Conservation (phyloP, 352 stramenopile genomes). For the Globisporangium paroecandrum region DNA sequence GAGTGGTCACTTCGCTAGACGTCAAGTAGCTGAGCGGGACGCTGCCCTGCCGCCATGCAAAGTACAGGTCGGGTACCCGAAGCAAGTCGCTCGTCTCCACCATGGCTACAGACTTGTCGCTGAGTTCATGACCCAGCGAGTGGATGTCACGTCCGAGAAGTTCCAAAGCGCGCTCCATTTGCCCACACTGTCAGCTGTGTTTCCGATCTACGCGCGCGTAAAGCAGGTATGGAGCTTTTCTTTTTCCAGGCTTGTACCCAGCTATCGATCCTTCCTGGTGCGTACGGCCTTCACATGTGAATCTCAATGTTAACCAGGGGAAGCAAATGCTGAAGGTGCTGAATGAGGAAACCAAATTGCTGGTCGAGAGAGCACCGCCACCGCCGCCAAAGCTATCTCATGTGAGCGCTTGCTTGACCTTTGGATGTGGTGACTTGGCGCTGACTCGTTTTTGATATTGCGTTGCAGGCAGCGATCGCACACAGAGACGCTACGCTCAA, state of each 20-base stretch:
- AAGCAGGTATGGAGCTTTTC: slow-evolving; percentile 33
- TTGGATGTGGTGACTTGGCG: not conserved
- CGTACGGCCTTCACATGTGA: not conserved
- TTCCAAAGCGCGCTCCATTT: slow-evolving; percentile 28
- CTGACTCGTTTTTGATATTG: not conserved
- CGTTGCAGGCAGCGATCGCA: slow-evolving; percentile 20
- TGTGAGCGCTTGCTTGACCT: slow-evolving; percentile 14
- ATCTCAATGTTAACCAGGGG: slow-evolving; percentile 20
- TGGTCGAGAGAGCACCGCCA: slow-evolving; percentile 27
- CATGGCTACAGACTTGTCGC: slow-evolving; percentile 30
- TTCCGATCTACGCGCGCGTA: slow-evolving; percentile 46
- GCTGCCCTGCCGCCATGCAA: slow-evolving; percentile 6
- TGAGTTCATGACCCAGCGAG: slow-evolving; percentile 31
- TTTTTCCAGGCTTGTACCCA: not conserved
- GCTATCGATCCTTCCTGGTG: not conserved
- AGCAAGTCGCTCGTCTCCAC: slow-evolving; percentile 31
- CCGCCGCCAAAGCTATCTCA: slow-evolving; percentile 27
- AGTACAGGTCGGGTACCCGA: slow-evolving; percentile 35
- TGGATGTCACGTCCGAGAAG: slow-evolving; percentile 22
- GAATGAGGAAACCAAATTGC: slow-evolving; percentile 28
- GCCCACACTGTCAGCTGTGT: slow-evolving; percentile 36
- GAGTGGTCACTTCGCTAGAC: slow-evolving; percentile 3
- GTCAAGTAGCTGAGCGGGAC: not conserved
- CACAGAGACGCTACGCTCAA: slow-evolving; percentile 46
- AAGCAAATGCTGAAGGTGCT: slow-evolving; percentile 40